Conservation (phyloP, 208 protist genomes). For the Wallacemonas collosoma region DNA sequence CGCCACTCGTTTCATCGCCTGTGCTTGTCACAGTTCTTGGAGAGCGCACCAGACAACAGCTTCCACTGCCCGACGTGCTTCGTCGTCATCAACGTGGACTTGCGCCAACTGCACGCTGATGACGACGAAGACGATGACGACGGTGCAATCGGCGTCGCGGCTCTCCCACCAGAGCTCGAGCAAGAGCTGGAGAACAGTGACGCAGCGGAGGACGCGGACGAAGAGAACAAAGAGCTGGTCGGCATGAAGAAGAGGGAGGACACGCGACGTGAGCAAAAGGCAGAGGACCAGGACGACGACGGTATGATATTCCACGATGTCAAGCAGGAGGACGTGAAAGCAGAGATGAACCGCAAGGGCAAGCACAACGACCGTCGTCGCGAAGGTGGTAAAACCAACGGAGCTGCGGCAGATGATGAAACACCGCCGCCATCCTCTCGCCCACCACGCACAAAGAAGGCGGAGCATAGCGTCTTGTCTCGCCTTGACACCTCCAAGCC, state of each 20-base stretch:
- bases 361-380: slow-evolving; percentile 8
- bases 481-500: slow-evolving; percentile 80
- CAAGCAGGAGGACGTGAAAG: slow-evolving; percentile 15
- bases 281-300: slow-evolving; percentile 18
- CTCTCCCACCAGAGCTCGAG: slow-evolving; percentile 73
- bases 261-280: not conserved
- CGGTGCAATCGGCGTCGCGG: slow-evolving; percentile 37
- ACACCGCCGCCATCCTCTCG: not conserved
- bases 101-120: slow-evolving; percentile 64
- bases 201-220: slow-evolving; percentile 13
- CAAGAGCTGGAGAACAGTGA: slow-evolving; percentile 38
- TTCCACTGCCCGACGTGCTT: slow-evolving; percentile 88
- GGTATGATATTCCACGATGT: slow-evolving; percentile 15
- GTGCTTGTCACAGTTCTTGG: slow-evolving; percentile 86
- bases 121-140: slow-evolving; percentile 66
- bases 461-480: slow-evolving; percentile 59
- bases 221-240: not conserved
- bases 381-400: not conserved
- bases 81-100: slow-evolving; percentile 84
- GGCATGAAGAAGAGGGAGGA: not conserved
- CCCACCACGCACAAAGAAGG: slow-evolving; percentile 34
- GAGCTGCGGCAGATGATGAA: not conserved
- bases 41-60: slow-evolving; percentile 75
- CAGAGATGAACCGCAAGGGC: not conserved
- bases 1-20: slow-evolving; percentile 82